Percentiles rank a stretch among this genome's conserved stretches.
Evolutionary conservation across 2,329 filamentous ascomycete species (phyloP).

Genomic region (Aspergillus bombycis): DNA sequence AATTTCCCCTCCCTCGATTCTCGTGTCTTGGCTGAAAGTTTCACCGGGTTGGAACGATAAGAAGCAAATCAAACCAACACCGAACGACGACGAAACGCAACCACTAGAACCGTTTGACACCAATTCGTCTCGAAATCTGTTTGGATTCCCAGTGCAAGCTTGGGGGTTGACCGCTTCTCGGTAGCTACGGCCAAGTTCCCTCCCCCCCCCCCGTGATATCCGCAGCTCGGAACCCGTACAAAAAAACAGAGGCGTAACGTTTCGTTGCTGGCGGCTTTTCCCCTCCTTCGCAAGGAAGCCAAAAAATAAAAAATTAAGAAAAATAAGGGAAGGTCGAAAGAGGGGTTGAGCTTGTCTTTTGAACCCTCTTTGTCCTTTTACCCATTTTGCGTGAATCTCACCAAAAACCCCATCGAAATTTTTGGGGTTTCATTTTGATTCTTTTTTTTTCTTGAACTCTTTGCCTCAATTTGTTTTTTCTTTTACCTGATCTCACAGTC

Average conservation of each 20-base stretch:
- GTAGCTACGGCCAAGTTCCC: background rate
- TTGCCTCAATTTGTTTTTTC: constrained; percentile 5
- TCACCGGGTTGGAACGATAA: background rate
- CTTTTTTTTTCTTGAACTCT: background rate
- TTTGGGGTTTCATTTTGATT: background rate
- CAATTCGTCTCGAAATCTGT: background rate
- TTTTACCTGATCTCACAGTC: constrained; percentile 21
- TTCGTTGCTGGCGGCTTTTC: background rate
- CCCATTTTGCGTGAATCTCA: constrained; percentile 1
- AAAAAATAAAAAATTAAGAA: background rate
- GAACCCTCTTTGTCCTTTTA: background rate
- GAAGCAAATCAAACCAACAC: too few species aligned
- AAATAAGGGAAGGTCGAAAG: constrained; percentile 6
- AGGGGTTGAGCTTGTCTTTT: background rate
- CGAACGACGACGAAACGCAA: background rate
- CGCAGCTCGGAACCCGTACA: constrained; percentile 23
- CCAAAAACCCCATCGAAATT: background rate
- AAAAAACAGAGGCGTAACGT: background rate
- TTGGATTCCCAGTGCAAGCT: background rate
- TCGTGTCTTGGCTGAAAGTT: constrained; percentile 3
- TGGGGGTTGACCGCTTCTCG: constrained; percentile 2
- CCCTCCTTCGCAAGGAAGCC: background rate
- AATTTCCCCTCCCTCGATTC: constrained; percentile 1
- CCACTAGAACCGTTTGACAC: background rate
- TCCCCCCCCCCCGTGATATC: background rate